phyloP scores from a whole-genome alignment of 371 early-diverging fungal genomes.

The Blastocladiella emersonii region DNA sequence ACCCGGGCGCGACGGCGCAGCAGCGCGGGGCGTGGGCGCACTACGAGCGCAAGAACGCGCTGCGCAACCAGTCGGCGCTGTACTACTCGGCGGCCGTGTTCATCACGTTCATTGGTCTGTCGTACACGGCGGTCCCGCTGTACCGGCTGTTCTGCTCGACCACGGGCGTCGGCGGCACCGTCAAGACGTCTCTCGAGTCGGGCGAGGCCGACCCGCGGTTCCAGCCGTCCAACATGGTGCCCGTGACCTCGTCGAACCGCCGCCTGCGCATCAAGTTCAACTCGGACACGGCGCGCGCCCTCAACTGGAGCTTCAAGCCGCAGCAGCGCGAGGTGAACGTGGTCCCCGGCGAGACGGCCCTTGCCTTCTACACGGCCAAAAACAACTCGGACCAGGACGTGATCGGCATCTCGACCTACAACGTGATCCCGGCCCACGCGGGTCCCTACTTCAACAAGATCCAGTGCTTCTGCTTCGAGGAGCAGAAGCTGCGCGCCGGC shows the following conservation, averaged over 20 bases:
- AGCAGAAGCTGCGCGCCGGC: constrained; percentile 76
- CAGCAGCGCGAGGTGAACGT: constrained; percentile 70
- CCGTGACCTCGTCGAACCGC: constrained; percentile 38
- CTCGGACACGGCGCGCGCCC: constrained; percentile 56
- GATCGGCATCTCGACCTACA: constrained; percentile 94
- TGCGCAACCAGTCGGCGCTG: constrained; percentile 28
- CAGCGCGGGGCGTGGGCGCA: too few relatives aligned
- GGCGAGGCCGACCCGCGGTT: constrained; percentile 42
- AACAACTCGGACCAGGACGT: constrained; percentile 80
- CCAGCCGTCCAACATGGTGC: constrained; percentile 28
- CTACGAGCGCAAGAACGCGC: background rate
- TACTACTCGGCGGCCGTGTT: constrained; percentile 70
- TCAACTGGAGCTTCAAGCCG: constrained; percentile 85
- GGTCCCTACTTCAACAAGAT: constrained; percentile 94
- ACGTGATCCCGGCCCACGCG: constrained; percentile 84
- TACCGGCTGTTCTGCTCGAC: constrained; percentile 86
- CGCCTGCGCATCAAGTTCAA: constrained; percentile 58
- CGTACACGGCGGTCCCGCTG: constrained; percentile 91
- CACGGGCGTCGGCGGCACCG: constrained; percentile 85
- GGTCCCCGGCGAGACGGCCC: constrained; percentile 89
- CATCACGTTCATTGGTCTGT: constrained; percentile 68
- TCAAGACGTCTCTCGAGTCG: constrained; percentile 16
- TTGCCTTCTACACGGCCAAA: constrained; percentile 92
- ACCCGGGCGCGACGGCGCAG: too few relatives aligned
- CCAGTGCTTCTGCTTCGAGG: constrained; percentile 98